Evolutionary conservation across 106 monocot species (phyloP), one percentile per base, ranked within the genome.

Genomic region (Iris macrosiphon): DNA sequence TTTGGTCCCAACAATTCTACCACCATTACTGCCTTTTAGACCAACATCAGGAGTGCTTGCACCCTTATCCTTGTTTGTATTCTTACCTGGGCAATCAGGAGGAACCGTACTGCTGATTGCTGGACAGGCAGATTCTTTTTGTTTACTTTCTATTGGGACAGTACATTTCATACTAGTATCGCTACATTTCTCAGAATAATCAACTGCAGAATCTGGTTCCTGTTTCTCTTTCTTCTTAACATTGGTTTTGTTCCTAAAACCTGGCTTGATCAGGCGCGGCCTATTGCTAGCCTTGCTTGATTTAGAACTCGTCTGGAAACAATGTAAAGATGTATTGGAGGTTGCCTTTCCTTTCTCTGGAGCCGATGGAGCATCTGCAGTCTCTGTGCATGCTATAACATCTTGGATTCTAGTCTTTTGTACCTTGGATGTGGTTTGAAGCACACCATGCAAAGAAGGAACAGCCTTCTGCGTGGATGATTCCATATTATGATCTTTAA

Each of bases 331-430:
- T 42, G 52, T 40, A 46, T 62, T 52, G 9, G 60, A 16, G 12
- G 55, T 58, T 35, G 46, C 42, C 39, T 85, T 85, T 25, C 71
- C 85, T 50, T 82, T 79, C 14, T 4, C 34, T 34, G 45, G 29
- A 25, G 1, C 25, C 24, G 58, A 59, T 17, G 33, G 30, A 52
- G 24, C 20, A 19, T 66, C 61, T 16, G 24, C 40, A 23, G 31
- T 26, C 56, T 42, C 69, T 53, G 52, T 40, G 18, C 32, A 11
- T 43, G 59, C 57, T 22, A 77, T 70, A 34, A 81, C 69, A 72
- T 90, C 90, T 60, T 78, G 74, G n/a, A 81, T 69, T 72, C 71
- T 76, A 37, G 71, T 62, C 29, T 66, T 80, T 11, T 31, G 45
- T 14, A 60, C 24, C 41, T 20, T 44, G 1, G 17, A 28, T 40